Percentiles rank a stretch among this genome's conserved stretches.
Evolutionary conservation across 495 filamentous ascomycete species (phyloP).

Genomic region (Tuber magnatum): DNA sequence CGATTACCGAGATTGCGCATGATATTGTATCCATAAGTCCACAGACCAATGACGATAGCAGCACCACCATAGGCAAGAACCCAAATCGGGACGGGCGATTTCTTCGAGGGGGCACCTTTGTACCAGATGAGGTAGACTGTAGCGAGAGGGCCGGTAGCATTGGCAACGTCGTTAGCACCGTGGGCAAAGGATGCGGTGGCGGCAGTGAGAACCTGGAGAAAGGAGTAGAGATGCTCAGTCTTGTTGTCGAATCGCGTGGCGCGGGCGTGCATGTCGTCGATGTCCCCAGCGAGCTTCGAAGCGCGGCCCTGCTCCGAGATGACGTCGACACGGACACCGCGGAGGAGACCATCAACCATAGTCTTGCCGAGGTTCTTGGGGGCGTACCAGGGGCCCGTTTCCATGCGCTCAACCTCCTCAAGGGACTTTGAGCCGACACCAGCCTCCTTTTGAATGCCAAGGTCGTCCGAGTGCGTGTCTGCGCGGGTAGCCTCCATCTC

Average conservation of each 20-base stretch:
- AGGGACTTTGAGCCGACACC: conserved; percentile 29
- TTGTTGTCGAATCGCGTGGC: conserved; percentile 65
- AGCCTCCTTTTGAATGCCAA: not conserved
- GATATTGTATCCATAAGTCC: conserved; percentile 67
- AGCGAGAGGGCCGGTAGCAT: conserved; percentile 67
- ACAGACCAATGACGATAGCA: conserved; percentile 55
- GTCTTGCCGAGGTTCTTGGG: conserved; percentile 45
- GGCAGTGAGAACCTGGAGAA: conserved; percentile 66
- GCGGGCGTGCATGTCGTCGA: conserved; percentile 54
- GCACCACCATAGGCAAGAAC: conserved; percentile 56
- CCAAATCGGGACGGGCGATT: conserved; percentile 59
- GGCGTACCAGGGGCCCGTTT: conserved; percentile 42
- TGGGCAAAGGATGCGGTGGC: conserved; percentile 70
- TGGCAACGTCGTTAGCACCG: conserved; percentile 72
- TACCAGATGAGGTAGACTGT: conserved; percentile 64
- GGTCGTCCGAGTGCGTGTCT: conserved; percentile 31
- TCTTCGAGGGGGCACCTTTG: conserved; percentile 46
- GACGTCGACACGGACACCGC: conserved; percentile 57
- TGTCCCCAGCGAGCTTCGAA: conserved; percentile 49
- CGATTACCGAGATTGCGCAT: conserved; percentile 62
- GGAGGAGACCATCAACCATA: conserved; percentile 48
- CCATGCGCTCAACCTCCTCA: conserved; percentile 28
- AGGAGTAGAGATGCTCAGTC: conserved; percentile 69
- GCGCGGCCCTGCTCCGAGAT: conserved; percentile 46
- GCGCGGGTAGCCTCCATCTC: conserved; percentile 26